Evolutionary conservation across 2,329 filamentous ascomycete genomes (phyloP).

Genomic region (Acephala macrosclerotiorum): DNA sequence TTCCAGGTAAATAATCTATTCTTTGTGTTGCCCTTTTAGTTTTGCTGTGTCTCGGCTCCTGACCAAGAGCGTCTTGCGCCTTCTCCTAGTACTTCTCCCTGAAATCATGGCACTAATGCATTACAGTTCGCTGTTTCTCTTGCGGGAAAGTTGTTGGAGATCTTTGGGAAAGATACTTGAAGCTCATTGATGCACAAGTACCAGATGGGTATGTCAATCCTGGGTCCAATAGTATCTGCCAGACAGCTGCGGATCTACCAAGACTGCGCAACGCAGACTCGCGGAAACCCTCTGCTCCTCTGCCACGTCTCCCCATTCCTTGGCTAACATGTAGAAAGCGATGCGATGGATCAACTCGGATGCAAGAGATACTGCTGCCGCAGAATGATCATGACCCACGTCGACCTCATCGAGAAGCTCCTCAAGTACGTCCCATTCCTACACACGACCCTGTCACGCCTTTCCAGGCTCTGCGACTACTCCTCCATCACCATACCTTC

Average conservation of each 20-base stretch:
- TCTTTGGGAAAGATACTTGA: conserved; percentile 95
- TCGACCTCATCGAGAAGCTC: conserved; percentile 98
- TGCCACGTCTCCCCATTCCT: no score
- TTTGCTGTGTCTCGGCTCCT: no score
- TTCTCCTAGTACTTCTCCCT: no score
- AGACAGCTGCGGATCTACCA: not conserved
- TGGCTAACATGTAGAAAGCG: conserved; percentile 59
- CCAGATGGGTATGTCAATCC: conserved; percentile 71
- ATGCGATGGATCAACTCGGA: conserved; percentile 94
- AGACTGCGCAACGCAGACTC: not conserved
- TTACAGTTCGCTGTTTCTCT: conserved; percentile 88
- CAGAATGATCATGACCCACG: conserved; percentile 99
- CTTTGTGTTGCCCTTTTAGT: no score
- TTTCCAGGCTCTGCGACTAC: conserved; percentile 3
- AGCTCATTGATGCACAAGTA: conserved; percentile 81
- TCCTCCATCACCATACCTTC: conserved; percentile 12
- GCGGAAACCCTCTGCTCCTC: not conserved
- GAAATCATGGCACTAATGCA: no score
- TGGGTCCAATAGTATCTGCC: not conserved
- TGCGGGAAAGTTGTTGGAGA: conserved; percentile 90
- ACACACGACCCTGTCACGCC: not conserved
- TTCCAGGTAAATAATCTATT: conserved; percentile 58
- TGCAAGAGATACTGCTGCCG: conserved; percentile 98
- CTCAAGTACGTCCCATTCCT: conserved; percentile 70
- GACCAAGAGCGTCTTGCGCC: no score